Evolutionary conservation across 2,329 filamentous ascomycete genomes (phyloP).

Genomic region (Neonectria faginata): DNA sequence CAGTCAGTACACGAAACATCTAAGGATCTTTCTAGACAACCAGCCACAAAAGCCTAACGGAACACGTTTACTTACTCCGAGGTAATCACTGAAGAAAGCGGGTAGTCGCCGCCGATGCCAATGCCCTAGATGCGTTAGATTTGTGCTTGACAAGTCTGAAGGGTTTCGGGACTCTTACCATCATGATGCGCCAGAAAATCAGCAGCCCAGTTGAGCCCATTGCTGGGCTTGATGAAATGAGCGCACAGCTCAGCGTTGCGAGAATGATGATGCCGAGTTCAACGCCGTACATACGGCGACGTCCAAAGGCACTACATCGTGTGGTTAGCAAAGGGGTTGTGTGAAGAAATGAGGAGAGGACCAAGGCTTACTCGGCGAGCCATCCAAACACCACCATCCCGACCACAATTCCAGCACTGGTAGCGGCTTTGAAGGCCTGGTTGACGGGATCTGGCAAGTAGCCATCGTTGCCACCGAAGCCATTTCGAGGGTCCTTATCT

Average conservation of each 20-base stretch:
- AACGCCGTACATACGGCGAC: slow-evolving; percentile 85
- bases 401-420: slow-evolving; percentile 81
- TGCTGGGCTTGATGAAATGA: slow-evolving; percentile 70
- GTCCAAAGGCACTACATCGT: slow-evolving; percentile 67
- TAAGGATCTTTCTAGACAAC: slow-evolving; percentile 6
- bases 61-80: slow-evolving; percentile 67
- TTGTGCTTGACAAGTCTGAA: not conserved
- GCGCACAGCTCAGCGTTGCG: slow-evolving; percentile 74
- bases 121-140: slow-evolving; percentile 62
- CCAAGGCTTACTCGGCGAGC: slow-evolving; percentile 71
- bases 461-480: slow-evolving; percentile 65
- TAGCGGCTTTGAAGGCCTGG: slow-evolving; percentile 84
- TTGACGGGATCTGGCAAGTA: slow-evolving; percentile 72
- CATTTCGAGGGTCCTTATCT: slow-evolving; percentile 54
- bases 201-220: slow-evolving; percentile 71
- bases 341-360: slow-evolving; percentile 15
- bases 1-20: slow-evolving; percentile 33
- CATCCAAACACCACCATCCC: slow-evolving; percentile 83
- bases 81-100: slow-evolving; percentile 82
- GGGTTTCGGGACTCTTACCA: slow-evolving; percentile 59
- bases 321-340: slow-evolving; percentile 29
- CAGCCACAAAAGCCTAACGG: slow-evolving; percentile 30
- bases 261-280: slow-evolving; percentile 80
- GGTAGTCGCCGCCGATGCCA: slow-evolving; percentile 86
- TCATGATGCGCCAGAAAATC: slow-evolving; percentile 81